Evolutionary conservation across 148 eudicot species (phyloP).

Genomic region (Cornus suecica): DNA sequence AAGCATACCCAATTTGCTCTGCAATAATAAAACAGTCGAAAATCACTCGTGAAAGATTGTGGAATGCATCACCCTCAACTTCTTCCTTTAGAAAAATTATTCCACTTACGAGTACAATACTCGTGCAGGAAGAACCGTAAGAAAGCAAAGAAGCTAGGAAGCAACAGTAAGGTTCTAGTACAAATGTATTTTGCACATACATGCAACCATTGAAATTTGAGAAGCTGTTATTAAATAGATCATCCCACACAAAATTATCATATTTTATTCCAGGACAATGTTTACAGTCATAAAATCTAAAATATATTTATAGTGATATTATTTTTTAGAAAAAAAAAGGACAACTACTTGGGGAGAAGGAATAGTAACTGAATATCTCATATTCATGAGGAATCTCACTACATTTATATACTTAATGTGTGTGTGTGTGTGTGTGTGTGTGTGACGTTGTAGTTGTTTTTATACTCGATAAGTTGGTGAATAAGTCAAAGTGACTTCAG

Average conservation of each 20-base stretch:
- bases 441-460: too few relatives aligned
- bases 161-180: not conserved
- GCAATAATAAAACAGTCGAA: not conserved
- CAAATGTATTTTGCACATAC: not conserved
- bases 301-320: too few relatives aligned
- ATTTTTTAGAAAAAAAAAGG: too few relatives aligned
- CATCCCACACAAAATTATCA: not conserved
- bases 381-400: not conserved
- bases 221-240: not conserved
- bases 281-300: too few relatives aligned
- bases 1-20: conserved; percentile 64
- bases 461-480: too few relatives aligned
- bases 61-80: not conserved
- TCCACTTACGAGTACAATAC: not conserved
- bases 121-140: too few relatives aligned
- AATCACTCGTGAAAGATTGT: not conserved
- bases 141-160: too few relatives aligned
- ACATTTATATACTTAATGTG: too few relatives aligned
- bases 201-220: not conserved
- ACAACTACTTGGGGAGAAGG: not conserved
- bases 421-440: too few relatives aligned
- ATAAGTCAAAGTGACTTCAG: not conserved
- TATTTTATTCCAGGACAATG: not conserved
- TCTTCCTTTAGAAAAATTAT: not conserved
- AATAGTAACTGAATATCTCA: not conserved